Conservation (phyloP, 73 alveolate genomes). For the Paramecium sonneborni region DNA sequence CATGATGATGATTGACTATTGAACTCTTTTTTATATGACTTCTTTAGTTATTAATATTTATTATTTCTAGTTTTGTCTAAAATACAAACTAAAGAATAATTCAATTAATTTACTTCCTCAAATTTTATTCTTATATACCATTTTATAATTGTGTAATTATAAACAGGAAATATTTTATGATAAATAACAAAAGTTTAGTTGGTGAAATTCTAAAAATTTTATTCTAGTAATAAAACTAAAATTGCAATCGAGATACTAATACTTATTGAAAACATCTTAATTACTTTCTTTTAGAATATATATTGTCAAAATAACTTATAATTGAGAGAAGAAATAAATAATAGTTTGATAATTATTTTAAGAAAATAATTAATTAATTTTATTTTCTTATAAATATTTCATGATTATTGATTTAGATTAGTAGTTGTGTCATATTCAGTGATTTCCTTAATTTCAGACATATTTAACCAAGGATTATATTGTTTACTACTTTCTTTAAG, state of each 20-base stretch:
- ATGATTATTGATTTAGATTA: background rate
- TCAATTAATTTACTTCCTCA: background rate
- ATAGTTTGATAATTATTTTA: no score
- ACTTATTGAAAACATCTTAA: no score
- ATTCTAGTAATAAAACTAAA: background rate
- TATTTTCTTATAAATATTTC: background rate
- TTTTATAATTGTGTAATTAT: background rate
- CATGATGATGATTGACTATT: background rate
- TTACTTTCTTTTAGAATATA: no score
- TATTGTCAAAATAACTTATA: no score
- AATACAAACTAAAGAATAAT: background rate
- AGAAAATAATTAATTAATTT: background rate
- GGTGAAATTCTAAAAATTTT: background rate
- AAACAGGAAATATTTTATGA: background rate
- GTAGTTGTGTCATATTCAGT: constrained; percentile 56
- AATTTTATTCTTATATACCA: background rate
- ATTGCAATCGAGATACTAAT: no score
- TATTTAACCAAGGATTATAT: constrained; percentile 37
- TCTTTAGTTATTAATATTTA: background rate
- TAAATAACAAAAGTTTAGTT: background rate
- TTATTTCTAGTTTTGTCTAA: background rate
- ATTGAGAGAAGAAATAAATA: background rate
- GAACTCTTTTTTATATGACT: constrained; percentile 27
- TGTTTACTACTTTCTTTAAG: background rate
- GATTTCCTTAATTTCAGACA: constrained; percentile 38